Evolutionary conservation across 345 rosid genomes (phyloP).

Genomic region (Kernera saxatilis): DNA sequence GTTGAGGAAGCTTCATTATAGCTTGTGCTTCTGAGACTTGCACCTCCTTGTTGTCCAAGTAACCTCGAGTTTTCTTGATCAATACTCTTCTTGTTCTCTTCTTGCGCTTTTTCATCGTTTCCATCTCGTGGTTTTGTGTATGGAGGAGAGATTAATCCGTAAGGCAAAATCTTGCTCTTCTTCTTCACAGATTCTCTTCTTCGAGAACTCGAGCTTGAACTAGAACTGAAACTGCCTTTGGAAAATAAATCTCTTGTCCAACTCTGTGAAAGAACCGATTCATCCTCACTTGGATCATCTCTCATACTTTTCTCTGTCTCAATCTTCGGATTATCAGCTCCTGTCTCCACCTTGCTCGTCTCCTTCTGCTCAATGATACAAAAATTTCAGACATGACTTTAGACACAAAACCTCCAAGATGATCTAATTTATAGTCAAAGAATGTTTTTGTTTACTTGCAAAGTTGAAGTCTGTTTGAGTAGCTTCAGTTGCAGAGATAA

Average conservation of each 20-base stretch:
- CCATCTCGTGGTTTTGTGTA: conserved; percentile 29
- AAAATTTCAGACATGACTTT: background rate
- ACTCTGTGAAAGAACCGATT: conserved; percentile 17
- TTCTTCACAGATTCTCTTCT: conserved; percentile 35
- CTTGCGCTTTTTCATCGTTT: conserved; percentile 28
- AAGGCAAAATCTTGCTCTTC: conserved; percentile 28
- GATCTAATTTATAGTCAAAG: background rate
- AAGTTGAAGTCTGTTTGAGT: conserved; percentile 27
- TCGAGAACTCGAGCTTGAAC: conserved; percentile 25
- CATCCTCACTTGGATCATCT: conserved; percentile 39
- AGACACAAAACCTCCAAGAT: background rate
- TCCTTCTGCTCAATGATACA: conserved; percentile 7
- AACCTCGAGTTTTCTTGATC: conserved; percentile 33
- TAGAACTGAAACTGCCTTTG: conserved; percentile 41
- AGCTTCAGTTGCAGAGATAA: conserved; percentile 48
- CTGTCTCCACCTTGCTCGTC: conserved; percentile 19
- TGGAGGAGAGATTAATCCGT: conserved; percentile 50
- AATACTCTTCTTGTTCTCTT: background rate
- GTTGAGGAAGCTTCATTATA: background rate
- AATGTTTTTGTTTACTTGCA: background rate
- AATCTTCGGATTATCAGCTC: conserved; percentile 3
- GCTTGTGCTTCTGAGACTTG: background rate
- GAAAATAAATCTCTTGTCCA: conserved; percentile 19
- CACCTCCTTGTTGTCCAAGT: conserved; percentile 19
- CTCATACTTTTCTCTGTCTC: background rate